Conservation (phyloP, 768 basidiomycete genomes). For the Macrolepiota dolichaula region DNA sequence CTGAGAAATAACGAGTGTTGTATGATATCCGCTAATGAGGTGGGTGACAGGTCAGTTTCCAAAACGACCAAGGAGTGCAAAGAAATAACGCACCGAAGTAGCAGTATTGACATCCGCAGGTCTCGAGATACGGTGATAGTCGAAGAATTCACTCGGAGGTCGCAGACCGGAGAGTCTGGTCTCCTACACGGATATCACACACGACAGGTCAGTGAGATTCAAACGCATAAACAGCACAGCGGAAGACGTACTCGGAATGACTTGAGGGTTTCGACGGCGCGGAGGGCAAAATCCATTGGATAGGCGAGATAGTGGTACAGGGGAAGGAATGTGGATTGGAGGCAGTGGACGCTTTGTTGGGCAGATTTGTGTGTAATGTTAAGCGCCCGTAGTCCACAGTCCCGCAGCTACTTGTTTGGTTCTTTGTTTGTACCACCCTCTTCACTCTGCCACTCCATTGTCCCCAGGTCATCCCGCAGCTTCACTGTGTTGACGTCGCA, state of each 20-base stretch:
- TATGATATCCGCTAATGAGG: conserved; percentile 81
- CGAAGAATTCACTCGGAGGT: conserved; percentile 76
- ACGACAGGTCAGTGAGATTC: background rate
- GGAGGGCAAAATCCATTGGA: conserved; percentile 64
- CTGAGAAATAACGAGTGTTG: conserved; percentile 89
- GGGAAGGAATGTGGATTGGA: conserved; percentile 13
- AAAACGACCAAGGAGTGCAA: background rate
- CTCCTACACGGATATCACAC: conserved; percentile 52
- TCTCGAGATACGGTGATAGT: conserved; percentile 77
- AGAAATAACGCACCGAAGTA: conserved; percentile 52
- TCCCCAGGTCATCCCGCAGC: conserved; percentile 8
- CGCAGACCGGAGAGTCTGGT: conserved; percentile 75
- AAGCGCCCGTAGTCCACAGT: conserved; percentile 8
- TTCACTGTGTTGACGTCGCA: background rate
- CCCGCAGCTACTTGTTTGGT: conserved; percentile 16
- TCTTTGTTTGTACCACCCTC: conserved; percentile 11
- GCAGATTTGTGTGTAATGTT: conserved; percentile 11
- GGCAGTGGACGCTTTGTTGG: background rate
- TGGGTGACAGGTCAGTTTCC: background rate
- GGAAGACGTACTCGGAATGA: conserved; percentile 55
- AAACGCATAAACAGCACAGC: background rate
- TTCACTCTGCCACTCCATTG: conserved; percentile 14
- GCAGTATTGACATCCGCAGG: conserved; percentile 81
- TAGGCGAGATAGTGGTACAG: conserved; percentile 14
- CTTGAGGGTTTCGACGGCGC: conserved; percentile 66